phyloP scores from a whole-genome alignment of 139 green algal species.

The Chlorella sp. region DNA sequence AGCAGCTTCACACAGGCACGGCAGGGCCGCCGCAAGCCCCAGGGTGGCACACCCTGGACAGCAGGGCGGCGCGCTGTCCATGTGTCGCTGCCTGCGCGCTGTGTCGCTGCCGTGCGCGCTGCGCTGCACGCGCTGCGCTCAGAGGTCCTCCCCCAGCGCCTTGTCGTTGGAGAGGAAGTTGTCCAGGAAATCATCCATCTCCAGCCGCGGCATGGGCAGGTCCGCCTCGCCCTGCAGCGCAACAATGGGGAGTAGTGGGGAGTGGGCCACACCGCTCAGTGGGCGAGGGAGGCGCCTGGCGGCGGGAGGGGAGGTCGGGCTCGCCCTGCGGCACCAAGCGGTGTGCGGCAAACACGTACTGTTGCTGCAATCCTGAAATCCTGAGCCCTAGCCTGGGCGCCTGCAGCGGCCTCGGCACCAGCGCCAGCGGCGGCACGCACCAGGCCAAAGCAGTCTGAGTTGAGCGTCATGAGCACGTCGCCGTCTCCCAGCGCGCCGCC shows the following conservation, averaged over 20 bases:
- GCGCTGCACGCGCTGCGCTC: not conserved
- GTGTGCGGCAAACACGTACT: too few species aligned
- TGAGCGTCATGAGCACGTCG: conserved; percentile 20
- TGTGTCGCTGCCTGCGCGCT: not conserved
- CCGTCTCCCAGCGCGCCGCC: conserved; percentile 18
- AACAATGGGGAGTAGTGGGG: too few species aligned
- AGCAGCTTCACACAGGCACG: not conserved
- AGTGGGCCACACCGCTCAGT: too few species aligned
- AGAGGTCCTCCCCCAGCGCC: not conserved
- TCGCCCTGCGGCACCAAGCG: too few species aligned
- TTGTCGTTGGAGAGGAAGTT: conserved; percentile 18
- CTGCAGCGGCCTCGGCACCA: too few species aligned
- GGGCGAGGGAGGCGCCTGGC: too few species aligned
- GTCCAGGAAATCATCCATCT: conserved; percentile 35
- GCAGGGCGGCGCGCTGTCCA: not conserved
- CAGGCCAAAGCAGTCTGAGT: conserved; percentile 19
- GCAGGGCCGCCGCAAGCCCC: too few species aligned
- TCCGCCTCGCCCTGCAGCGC: too few species aligned
- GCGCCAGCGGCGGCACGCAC: too few species aligned
- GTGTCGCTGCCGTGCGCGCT: not conserved
- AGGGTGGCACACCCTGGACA: not conserved
- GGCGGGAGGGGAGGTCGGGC: too few species aligned
- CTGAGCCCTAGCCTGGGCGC: too few species aligned
- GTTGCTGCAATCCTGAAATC: too few species aligned
- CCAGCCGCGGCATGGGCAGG: conserved; percentile 19